phyloP scores from a whole-genome alignment of 345 rosid genomes.

The Citrus hindsii region DNA sequence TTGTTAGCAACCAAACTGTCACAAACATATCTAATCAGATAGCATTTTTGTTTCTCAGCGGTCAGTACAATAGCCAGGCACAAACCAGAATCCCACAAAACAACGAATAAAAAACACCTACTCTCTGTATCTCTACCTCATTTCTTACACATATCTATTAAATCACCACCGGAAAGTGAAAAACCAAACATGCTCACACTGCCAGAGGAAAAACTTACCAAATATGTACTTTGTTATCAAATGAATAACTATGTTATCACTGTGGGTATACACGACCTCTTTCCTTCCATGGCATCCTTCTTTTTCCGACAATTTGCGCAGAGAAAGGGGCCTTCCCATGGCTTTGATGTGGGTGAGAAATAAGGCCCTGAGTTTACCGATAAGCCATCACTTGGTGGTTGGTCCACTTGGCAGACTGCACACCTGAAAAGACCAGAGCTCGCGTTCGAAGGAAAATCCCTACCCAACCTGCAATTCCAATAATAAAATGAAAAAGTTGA shows the following conservation, averaged over 20 bases:
- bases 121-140: constrained; percentile 32
- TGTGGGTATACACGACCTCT: constrained; percentile 58
- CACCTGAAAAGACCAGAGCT: constrained; percentile 70
- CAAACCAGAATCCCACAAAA: constrained; percentile 32
- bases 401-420: constrained; percentile 96
- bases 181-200: constrained; percentile 49
- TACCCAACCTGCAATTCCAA: constrained; percentile 74
- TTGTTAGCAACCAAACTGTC: constrained; percentile 56
- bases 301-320: constrained; percentile 77
- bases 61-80: constrained; percentile 41
- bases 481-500: neutral
- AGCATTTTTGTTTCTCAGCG: constrained; percentile 23
- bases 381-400: constrained; percentile 58
- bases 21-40: constrained; percentile 35
- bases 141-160: constrained; percentile 32
- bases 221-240: constrained; percentile 45
- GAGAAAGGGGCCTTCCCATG: constrained; percentile 94
- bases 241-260: constrained; percentile 38
- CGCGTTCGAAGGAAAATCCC: constrained; percentile 47
- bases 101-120: constrained; percentile 37
- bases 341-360: constrained; percentile 71
- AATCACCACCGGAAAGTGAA: constrained; percentile 28
- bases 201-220: constrained; percentile 38
- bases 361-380: constrained; percentile 57
- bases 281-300: constrained; percentile 99